Base-by-base conservation (phyloP, 2,329 filamentous ascomycete species). In the Xylariales sp. region DNA sequence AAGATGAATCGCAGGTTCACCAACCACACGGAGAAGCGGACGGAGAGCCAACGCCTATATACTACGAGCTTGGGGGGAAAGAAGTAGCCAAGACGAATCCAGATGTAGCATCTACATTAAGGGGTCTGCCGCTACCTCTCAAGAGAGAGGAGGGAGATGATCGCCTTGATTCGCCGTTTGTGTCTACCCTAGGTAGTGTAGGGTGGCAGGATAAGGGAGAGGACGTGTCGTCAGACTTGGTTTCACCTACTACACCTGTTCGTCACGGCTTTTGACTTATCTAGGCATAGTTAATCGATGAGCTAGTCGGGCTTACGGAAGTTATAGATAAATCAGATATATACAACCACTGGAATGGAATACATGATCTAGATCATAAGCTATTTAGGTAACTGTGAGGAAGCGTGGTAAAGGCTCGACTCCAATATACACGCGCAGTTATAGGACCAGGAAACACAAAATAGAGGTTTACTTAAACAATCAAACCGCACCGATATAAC, bases 51-150 rank as follows among this genome's bases (percentile, higher is more conserved):
- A 64, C 67, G 41, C 69, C 75, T 1, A n/a, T 70, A 4, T 72
- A 76, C 4, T 71, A 75, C 58, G 77, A 78, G 59, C 66, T 78
- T 18, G 72, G 65, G 6, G 76, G 71, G 3, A 76, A 34, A 41
- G 70, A 70, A 45, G 53, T 73, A 9, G 54, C 60, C 54, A 71
- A 43, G 39, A 18, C 60, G 48, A 63, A 45, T 12, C 14, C 41
- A 4, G 67, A 67, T 14, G 48, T 49, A 1, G 62, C 64, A 16
- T 71, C 75, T 5, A 62, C 69, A 14, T 54, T 68, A 14, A 69
- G 66, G 5, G 64, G 56, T 23, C 43, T 62, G 32, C 62, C 70
- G 1, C 69, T 67, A 10, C 52, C 18, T 10, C 65, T 60, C 34
- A 68, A 60, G 32, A 64, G 68, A 55, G 65, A 69, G 18, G 53